phyloP scores from a whole-genome alignment of 2,329 filamentous ascomycete genomes.

The Volutella citrinella region DNA sequence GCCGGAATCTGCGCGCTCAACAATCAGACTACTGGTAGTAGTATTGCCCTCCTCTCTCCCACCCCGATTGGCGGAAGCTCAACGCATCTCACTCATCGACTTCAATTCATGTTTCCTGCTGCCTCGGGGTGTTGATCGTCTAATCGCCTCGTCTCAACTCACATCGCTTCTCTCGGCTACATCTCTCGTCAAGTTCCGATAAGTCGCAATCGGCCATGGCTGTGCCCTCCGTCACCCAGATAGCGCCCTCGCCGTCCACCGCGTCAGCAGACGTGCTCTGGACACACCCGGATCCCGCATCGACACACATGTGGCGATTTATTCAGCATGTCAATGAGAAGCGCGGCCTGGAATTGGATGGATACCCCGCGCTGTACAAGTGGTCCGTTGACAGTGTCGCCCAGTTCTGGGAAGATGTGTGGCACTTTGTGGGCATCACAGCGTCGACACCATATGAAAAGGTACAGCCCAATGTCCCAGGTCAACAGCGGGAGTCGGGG shows the following conservation, averaged over 20 bases:
- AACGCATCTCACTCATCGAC: too few species aligned
- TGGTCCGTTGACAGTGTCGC: conserved; percentile 81
- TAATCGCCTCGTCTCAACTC: too few species aligned
- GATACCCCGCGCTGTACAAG: conserved; percentile 72
- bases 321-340: conserved; percentile 66
- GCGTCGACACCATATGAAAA: conserved; percentile 61
- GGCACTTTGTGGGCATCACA: conserved; percentile 76
- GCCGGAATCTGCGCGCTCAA: too few species aligned
- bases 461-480: conserved; percentile 45
- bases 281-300: conserved; percentile 64
- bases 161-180: too few species aligned
- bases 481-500: too few species aligned
- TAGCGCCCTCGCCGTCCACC: conserved; percentile 16
- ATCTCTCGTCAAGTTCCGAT: too few species aligned
- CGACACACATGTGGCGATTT: conserved; percentile 71
- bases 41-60: too few species aligned
- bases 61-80: too few species aligned
- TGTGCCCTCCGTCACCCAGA: conserved; percentile 23
- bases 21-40: too few species aligned
- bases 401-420: conserved; percentile 81
- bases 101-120: too few species aligned
- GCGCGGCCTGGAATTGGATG: conserved; percentile 58
- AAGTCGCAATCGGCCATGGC: too few species aligned
- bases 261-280: conserved; percentile 55
- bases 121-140: too few species aligned